phyloP scores from a whole-genome alignment of 208 protist species.

The Crithidia mellificae region DNA sequence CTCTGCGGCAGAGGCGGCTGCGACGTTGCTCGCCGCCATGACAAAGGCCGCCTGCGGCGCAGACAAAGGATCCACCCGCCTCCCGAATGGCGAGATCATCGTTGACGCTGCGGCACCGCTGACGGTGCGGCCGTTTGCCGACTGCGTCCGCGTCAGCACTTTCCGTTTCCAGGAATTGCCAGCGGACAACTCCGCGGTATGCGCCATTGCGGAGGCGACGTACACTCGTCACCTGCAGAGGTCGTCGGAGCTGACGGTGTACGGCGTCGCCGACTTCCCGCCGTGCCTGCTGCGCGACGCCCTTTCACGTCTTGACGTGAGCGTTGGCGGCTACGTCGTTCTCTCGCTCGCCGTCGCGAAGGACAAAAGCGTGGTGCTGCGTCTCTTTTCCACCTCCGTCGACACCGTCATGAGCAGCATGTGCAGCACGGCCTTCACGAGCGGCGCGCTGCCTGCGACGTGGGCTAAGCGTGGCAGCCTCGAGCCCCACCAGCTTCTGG shows the following conservation, averaged over 20 bases:
- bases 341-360: slow-evolving; percentile 59
- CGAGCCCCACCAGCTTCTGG: slow-evolving; percentile 54
- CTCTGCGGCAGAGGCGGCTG: slow-evolving; percentile 43
- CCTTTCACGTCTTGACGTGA: slow-evolving; percentile 65
- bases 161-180: slow-evolving; percentile 83
- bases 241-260: slow-evolving; percentile 51
- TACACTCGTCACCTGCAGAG: slow-evolving; percentile 78
- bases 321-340: slow-evolving; percentile 71
- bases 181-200: slow-evolving; percentile 49
- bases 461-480: slow-evolving; percentile 54
- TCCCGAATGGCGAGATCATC: slow-evolving; percentile 56
- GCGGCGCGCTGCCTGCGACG: slow-evolving; percentile 54
- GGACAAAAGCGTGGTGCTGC: slow-evolving; percentile 36
- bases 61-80: slow-evolving; percentile 65
- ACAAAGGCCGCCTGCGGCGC: slow-evolving; percentile 77
- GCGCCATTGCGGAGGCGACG: slow-evolving; percentile 76
- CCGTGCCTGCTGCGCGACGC: slow-evolving; percentile 49
- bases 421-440: slow-evolving; percentile 74
- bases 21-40: slow-evolving; percentile 60
- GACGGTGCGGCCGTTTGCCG: slow-evolving; percentile 43
- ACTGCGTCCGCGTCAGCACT: slow-evolving; percentile 48
- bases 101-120: slow-evolving; percentile 69
- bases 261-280: slow-evolving; percentile 66
- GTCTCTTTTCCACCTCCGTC: slow-evolving; percentile 63
- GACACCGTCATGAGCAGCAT: slow-evolving; percentile 67